Base-by-base conservation (phyloP, 164 flowering plant genomes). In the Magnolia sinica region DNA sequence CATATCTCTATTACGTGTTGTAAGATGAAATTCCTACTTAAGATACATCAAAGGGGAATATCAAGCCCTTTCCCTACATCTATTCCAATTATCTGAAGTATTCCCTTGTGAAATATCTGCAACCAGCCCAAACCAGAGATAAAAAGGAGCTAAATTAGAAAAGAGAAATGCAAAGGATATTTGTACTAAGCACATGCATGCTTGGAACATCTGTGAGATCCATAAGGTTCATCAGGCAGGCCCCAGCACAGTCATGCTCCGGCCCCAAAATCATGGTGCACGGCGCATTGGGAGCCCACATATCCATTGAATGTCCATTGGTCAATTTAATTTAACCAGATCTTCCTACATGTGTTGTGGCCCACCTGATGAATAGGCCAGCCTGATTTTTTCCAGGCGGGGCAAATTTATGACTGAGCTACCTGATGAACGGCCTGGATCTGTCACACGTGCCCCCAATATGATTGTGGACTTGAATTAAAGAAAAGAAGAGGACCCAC, bases 21-120 rank as follows among this genome's bases (percentile, higher is more conserved):
- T 31, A 20, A 45, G 10, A 50, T 0, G 20, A 58, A 37, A 29
- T 64, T 8, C 64, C 22, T 18, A 52, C 73, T 31, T 19, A 10
- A 10, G n/a, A 61, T 23, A 3, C 52, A 50, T 91, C 86, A 92
- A 0, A 94, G 93, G 75, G 97, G 98, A 79, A 95, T 67, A 85
- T 95, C 89, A 63, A 95, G 94, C 4, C 98, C 98, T 84, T 95
- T 95, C 22, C 98, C 98, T 58, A 95, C 80, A 0, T 95, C 98
- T 45, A 95, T 89, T 63, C 97, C 98, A 68, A 94, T 93, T 58
- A 91, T 68, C 83, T 95, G 86, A 52, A 95, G 92, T 80, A 95
- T 89, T n/a, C 97, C 94, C 79, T 89, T 93, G 87, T 93, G 87
- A 59, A 93, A 16, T 31, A 95, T 90, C 98, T 93, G 96, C 65